Conservation (phyloP, 805 yeast genomes). For the Hanseniaspora pseudoguilliermondii region DNA sequence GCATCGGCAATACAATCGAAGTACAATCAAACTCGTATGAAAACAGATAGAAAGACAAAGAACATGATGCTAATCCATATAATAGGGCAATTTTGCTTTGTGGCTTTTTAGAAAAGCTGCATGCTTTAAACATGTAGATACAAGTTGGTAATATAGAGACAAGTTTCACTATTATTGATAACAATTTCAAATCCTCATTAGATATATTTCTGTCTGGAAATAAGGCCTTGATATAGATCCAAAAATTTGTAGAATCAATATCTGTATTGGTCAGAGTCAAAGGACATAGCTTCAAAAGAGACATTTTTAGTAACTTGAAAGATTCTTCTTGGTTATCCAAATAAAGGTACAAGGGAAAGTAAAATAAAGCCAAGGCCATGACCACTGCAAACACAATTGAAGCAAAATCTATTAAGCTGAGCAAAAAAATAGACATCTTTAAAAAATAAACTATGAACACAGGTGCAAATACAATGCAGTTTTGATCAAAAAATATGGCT, state of each 20-base stretch:
- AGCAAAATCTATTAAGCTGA: conserved; percentile 46
- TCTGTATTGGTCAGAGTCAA: conserved; percentile 27
- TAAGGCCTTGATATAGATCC: conserved; percentile 85
- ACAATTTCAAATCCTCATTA: conserved; percentile 43
- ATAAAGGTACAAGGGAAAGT: conserved; percentile 47
- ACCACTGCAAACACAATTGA: conserved; percentile 55
- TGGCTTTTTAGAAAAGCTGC: conserved; percentile 19
- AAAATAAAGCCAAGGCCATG: conserved; percentile 36
- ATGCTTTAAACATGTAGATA: conserved; percentile 36
- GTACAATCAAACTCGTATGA: conserved; percentile 96
- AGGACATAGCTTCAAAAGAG: conserved; percentile 74
- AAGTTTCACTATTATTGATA: conserved; percentile 45
- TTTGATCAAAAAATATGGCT: conserved; percentile 79
- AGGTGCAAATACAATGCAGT: conserved; percentile 90
- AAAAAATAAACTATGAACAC: conserved; percentile 70
- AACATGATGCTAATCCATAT: conserved; percentile 69
- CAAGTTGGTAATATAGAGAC: conserved; percentile 46
- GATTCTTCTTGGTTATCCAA: conserved; percentile 27
- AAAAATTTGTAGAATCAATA: conserved; percentile 52
- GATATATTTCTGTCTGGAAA: conserved; percentile 51
- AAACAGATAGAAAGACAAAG: conserved; percentile 80
- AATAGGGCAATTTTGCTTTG: conserved; percentile 36
- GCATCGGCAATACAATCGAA: conserved; percentile 70
- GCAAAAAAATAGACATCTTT: conserved; percentile 34
- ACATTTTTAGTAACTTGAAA: conserved; percentile 30